phyloP scores from a whole-genome alignment of 2,329 filamentous ascomycete species.

The Chaetomiaceae sp. region DNA sequence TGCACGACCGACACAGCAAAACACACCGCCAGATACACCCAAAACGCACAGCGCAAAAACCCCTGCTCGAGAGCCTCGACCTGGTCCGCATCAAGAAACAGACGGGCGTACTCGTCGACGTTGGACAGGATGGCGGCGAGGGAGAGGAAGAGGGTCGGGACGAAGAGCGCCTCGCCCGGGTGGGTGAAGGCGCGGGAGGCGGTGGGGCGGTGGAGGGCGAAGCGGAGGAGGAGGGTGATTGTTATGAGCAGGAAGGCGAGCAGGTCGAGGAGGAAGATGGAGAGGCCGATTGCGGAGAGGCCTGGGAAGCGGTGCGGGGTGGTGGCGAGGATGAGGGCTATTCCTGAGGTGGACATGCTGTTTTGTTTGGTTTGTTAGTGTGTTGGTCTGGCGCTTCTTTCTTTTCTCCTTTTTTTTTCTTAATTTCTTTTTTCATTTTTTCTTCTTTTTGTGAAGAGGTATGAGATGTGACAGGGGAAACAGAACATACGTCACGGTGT shows the following conservation, averaged over 20 bases:
- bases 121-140: conserved; percentile 56
- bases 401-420: no score
- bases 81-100: conserved; percentile 31
- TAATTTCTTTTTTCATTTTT: no score
- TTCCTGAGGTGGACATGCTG: conserved; percentile 31
- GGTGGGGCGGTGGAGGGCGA: conserved; percentile 39
- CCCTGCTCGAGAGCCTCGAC: conserved; percentile 42
- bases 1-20: conserved; percentile 50
- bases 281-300: conserved; percentile 45
- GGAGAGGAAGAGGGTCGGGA: conserved; percentile 58
- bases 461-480: neutral
- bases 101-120: conserved; percentile 44
- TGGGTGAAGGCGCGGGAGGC: conserved; percentile 43
- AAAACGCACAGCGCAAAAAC: conserved; percentile 54
- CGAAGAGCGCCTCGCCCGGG: conserved; percentile 53
- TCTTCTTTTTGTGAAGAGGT: neutral
- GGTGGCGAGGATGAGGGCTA: conserved; percentile 28
- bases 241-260: conserved; percentile 39
- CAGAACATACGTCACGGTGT: conserved; percentile 30
- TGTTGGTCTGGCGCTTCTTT: no score
- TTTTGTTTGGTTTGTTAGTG: neutral
- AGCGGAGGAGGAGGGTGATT: conserved; percentile 37
- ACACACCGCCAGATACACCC: conserved; percentile 53
- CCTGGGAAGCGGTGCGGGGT: conserved; percentile 39
- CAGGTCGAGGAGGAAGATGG: conserved; percentile 48